Evolutionary conservation across 2,329 filamentous ascomycete species (phyloP).

Genomic region (Epichloe typhina): DNA sequence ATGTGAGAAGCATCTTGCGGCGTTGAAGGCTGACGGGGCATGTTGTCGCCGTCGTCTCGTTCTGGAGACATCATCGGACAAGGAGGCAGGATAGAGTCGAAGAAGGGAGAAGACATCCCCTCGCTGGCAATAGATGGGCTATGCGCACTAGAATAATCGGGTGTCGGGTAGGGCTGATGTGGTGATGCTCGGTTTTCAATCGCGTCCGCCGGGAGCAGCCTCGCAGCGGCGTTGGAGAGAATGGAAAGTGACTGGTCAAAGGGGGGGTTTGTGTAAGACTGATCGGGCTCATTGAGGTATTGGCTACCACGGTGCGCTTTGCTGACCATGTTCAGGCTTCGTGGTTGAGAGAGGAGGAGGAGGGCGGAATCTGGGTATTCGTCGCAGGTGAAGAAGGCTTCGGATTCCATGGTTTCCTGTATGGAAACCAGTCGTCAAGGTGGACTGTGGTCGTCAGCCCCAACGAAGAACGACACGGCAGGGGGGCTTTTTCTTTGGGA

Average conservation of each 20-base stretch:
- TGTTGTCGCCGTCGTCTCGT: background rate
- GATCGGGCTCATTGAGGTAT: background rate
- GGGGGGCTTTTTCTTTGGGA: background rate
- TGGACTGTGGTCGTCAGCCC: background rate
- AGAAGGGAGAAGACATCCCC: background rate
- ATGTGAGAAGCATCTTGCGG: background rate
- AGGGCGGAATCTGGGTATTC: background rate
- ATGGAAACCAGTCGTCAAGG: background rate
- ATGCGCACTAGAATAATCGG: background rate
- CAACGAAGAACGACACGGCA: background rate
- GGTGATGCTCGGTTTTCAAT: background rate
- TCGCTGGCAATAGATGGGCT: conserved; percentile 7
- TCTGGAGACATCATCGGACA: background rate
- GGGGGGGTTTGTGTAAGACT: background rate
- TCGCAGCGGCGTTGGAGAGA: background rate
- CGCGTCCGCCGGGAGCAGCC: background rate
- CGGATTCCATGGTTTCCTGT: background rate
- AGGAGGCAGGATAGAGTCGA: background rate
- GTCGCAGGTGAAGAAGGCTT: background rate
- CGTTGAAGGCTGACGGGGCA: background rate
- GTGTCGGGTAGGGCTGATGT: background rate
- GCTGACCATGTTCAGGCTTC: background rate
- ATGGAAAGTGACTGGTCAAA: background rate
- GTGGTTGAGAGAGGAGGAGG: background rate
- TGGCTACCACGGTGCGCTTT: background rate